Percentiles rank a stretch among this genome's conserved stretches.
These are phyloP conservation scores for Eruca vesicaria DNA, from an alignment of 441 rosid genomes.

Conservation along the genomic window DNA sequence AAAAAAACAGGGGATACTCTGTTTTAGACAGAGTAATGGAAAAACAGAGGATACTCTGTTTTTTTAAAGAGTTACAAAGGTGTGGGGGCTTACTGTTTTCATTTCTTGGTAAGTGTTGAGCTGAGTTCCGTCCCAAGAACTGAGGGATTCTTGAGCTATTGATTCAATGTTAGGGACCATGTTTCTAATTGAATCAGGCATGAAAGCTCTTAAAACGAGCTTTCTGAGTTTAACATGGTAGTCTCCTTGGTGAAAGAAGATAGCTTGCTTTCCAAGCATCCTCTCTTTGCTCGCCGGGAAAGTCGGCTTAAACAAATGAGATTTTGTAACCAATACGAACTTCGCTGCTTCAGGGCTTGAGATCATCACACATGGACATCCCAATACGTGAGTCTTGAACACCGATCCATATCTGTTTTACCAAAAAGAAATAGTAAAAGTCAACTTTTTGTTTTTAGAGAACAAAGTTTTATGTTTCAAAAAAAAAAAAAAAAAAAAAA, in stretches of 20 bases:
- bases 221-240: conserved; percentile 69
- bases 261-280: conserved; percentile 77
- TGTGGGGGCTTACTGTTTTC: conserved; percentile 41
- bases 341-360: conserved; percentile 85
- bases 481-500: no score
- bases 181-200: conserved; percentile 52
- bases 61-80: neutral
- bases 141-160: conserved; percentile 49
- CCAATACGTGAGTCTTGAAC: conserved; percentile 87
- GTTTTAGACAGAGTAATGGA: neutral
- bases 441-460: neutral
- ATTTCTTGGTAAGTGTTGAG: conserved; percentile 47
- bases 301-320: conserved; percentile 84
- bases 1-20: conserved; percentile 17
- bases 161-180: conserved; percentile 60
- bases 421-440: neutral
- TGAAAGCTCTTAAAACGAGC: conserved; percentile 63
- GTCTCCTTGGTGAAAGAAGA: conserved; percentile 87
- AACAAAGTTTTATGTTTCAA: no score
- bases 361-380: conserved; percentile 92
- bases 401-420: conserved; percentile 74
- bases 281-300: conserved; percentile 91
- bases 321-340: conserved; percentile 62
- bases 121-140: conserved; percentile 38
- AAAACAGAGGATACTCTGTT: conserved; percentile 22